Conservation (phyloP, 2,329 filamentous ascomycete genomes). For the Aspergillus sp. region DNA sequence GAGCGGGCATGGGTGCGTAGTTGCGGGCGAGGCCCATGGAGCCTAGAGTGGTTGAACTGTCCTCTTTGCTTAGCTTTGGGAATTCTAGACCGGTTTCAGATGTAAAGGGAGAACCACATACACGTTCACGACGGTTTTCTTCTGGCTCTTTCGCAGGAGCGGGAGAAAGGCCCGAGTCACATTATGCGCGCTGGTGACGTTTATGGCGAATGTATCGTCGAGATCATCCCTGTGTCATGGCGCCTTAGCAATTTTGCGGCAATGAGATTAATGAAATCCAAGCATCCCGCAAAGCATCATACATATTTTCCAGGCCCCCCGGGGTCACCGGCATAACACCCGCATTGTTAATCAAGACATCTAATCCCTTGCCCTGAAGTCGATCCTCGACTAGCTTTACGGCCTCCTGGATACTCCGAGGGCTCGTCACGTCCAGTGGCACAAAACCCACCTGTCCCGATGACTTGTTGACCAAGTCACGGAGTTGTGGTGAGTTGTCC, state of each 20-base stretch:
- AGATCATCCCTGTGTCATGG: constrained; percentile 26
- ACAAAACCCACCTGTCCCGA: constrained; percentile 29
- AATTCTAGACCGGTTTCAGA: not conserved
- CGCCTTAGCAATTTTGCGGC: no score
- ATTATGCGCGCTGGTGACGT: constrained; percentile 35
- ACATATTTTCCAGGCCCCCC: constrained; percentile 19
- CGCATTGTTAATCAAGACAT: constrained; percentile 43
- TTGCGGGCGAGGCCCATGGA: constrained; percentile 27
- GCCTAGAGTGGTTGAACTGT: constrained; percentile 36
- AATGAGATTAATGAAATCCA: no score
- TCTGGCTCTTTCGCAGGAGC: constrained; percentile 28
- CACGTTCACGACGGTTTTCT: constrained; percentile 42
- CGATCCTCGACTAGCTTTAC: constrained; percentile 23
- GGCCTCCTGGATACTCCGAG: constrained; percentile 28
- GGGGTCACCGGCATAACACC: constrained; percentile 20
- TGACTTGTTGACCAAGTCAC: constrained; percentile 27
- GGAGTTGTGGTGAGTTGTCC: constrained; percentile 23
- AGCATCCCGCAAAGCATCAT: not conserved
- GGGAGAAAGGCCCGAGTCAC: constrained; percentile 35
- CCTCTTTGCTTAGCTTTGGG: not conserved
- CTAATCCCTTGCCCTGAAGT: constrained; percentile 34
- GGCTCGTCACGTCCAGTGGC: constrained; percentile 32
- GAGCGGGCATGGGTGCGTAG: constrained; percentile 16
- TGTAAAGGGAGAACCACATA: constrained; percentile 13
- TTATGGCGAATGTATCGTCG: constrained; percentile 32